These are phyloP conservation scores for Apiotrichum mycotoxinovorans DNA, from an alignment of 1,284 basidiomycete genomes.

Conservation along the genomic window DNA sequence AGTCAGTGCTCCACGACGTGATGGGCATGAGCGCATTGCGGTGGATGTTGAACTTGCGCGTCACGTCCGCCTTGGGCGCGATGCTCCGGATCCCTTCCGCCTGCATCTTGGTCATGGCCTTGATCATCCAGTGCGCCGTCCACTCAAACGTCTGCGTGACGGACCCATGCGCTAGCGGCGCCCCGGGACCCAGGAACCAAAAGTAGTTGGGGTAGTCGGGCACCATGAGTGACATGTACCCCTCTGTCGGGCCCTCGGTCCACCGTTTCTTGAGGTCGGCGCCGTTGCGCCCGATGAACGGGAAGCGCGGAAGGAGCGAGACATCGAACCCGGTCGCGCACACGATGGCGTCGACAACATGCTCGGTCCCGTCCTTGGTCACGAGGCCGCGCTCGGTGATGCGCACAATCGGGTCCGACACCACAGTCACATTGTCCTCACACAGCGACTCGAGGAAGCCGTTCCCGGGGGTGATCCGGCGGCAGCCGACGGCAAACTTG, in stretches of 20 bases:
- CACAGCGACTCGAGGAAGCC: constrained; percentile 44
- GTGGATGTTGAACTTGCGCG: constrained; percentile 39
- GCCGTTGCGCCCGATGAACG: constrained; percentile 26
- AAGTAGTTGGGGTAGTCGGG: constrained; percentile 37
- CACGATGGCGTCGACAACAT: constrained; percentile 31
- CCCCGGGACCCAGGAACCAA: constrained; percentile 30
- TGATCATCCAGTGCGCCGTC: constrained; percentile 13
- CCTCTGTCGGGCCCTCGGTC: constrained; percentile 26
- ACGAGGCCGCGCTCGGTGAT: constrained; percentile 27
- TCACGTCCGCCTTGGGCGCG: constrained; percentile 26
- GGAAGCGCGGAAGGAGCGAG: constrained; percentile 34
- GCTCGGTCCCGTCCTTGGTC: constrained; percentile 21
- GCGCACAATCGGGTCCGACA: constrained; percentile 18
- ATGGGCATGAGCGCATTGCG: constrained; percentile 28
- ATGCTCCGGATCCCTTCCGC: constrained; percentile 26
- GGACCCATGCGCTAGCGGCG: constrained; percentile 30
- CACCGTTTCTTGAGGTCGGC: constrained; percentile 34
- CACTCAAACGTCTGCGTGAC: constrained; percentile 29
- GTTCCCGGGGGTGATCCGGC: constrained; percentile 40
- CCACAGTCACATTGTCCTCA: constrained; percentile 32
- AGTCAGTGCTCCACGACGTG: constrained; percentile 30
- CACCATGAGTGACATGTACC: constrained; percentile 36
- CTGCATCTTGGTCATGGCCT: constrained; percentile 29
- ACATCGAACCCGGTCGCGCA: constrained; percentile 41
- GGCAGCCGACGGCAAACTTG: constrained; percentile 35